phyloP scores from a whole-genome alignment of 495 filamentous ascomycete species.

The Penicillium flavigenum region DNA sequence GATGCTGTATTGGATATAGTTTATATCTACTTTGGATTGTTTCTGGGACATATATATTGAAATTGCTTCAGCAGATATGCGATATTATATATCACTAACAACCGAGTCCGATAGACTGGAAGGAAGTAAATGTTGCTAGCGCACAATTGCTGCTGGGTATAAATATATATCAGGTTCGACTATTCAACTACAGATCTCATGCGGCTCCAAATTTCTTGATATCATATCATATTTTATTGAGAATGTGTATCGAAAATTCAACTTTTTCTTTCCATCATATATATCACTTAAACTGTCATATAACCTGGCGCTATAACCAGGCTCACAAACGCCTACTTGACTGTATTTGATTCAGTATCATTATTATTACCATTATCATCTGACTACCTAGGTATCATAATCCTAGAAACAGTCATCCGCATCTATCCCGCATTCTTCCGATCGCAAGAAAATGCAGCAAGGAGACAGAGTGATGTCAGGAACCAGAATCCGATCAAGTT shows the following conservation, averaged over 20 bases:
- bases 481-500: conserved; percentile 9
- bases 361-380: background rate
- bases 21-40: background rate
- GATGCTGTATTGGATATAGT: background rate
- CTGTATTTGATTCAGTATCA: background rate
- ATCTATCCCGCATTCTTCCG: conserved; percentile 14
- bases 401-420: background rate
- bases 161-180: background rate
- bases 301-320: background rate
- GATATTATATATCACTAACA: background rate
- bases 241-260: background rate
- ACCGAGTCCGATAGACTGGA: background rate
- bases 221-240: background rate
- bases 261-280: background rate
- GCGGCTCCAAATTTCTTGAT: background rate
- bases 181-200: background rate
- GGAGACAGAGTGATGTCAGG: conserved; percentile 17
- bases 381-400: background rate
- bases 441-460: conserved; percentile 25
- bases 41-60: background rate
- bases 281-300: background rate
- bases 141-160: background rate
- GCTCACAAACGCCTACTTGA: background rate
- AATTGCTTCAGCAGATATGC: background rate
- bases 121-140: background rate